These are phyloP conservation scores for Erythrobasidium hasegawianum DNA, from an alignment of 1,284 basidiomycete species.

Conservation along the genomic window DNA sequence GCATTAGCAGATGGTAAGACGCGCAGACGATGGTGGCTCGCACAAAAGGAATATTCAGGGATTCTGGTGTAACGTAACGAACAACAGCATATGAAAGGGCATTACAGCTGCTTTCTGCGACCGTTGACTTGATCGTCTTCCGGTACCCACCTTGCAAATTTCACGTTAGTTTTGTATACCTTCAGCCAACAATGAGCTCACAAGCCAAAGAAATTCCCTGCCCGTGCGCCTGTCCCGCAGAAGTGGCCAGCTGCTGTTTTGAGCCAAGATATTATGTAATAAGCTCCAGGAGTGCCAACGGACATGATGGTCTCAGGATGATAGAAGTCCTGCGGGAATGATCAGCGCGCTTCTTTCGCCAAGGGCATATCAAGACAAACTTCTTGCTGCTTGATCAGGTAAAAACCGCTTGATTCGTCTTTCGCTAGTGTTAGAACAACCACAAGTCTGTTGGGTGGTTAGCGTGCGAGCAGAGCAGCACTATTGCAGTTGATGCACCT, in stretches of 20 bases:
- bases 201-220: conserved; percentile 1
- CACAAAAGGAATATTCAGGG: conserved; percentile 18
- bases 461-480: background rate
- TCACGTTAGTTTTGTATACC: background rate
- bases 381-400: conserved; percentile 8
- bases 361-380: background rate
- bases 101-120: background rate
- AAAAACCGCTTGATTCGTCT: background rate
- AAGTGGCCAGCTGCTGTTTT: background rate
- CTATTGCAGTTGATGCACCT: no score
- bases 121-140: background rate
- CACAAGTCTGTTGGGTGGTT: background rate
- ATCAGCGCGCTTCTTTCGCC: no score
- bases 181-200: background rate
- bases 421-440: background rate
- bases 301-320: conserved; percentile 4
- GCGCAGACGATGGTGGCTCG: background rate
- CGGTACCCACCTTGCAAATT: background rate
- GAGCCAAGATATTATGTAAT: background rate
- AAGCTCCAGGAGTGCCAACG: background rate
- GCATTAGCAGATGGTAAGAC: conserved; percentile 30
- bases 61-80: conserved; percentile 13
- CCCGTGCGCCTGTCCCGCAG: background rate
- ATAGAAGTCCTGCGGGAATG: conserved; percentile 8
- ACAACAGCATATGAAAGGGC: background rate